Evolutionary conservation across 2,329 filamentous ascomycete species (phyloP).

Genomic region (Trichoderma oligosporum): DNA sequence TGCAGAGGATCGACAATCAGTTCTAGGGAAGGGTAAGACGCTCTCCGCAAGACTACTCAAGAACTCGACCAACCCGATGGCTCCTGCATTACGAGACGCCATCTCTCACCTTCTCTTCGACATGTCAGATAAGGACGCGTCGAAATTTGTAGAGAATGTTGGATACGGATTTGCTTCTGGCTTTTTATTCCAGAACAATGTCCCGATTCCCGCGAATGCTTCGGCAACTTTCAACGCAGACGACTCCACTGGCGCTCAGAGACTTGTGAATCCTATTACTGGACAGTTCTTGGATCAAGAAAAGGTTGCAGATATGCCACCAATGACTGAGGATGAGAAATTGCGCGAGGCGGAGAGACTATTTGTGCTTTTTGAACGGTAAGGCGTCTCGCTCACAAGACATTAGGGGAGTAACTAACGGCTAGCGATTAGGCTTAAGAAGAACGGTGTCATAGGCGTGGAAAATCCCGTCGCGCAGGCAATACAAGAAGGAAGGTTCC

Average conservation of each 20-base stretch:
- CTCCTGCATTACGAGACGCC: slow-evolving; percentile 67
- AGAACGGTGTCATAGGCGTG: slow-evolving; percentile 71
- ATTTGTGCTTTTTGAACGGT: slow-evolving; percentile 89
- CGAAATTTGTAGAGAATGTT: slow-evolving; percentile 81
- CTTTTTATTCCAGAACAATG: slow-evolving; percentile 79
- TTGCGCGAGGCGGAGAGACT: slow-evolving; percentile 84
- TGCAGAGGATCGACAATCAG: slow-evolving; percentile 68
- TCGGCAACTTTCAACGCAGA: slow-evolving; percentile 43
- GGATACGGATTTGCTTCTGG: slow-evolving; percentile 93
- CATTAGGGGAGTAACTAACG: slow-evolving; percentile 22
- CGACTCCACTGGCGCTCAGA: slow-evolving; percentile 30
- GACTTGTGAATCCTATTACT: slow-evolving; percentile 74
- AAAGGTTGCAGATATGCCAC: slow-evolving; percentile 52
- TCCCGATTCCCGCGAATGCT: slow-evolving; percentile 67
- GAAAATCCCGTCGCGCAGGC: slow-evolving; percentile 75
- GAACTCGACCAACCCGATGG: slow-evolving; percentile 68
- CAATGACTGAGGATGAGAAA: slow-evolving; percentile 90
- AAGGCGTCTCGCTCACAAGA: slow-evolving; percentile 24
- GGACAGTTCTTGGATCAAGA: slow-evolving; percentile 75
- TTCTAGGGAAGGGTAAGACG: slow-evolving; percentile 71
- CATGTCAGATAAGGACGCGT: slow-evolving; percentile 75
- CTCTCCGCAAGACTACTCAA: slow-evolving; percentile 73
- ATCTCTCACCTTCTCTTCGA: slow-evolving; percentile 82
- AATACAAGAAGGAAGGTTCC: slow-evolving; percentile 63
- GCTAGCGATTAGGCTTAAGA: slow-evolving; percentile 50